Evolutionary conservation across 2,329 filamentous ascomycete species (phyloP), one percentile per base, ranked within the genome.

Genomic region (Cladosporium sp.): DNA sequence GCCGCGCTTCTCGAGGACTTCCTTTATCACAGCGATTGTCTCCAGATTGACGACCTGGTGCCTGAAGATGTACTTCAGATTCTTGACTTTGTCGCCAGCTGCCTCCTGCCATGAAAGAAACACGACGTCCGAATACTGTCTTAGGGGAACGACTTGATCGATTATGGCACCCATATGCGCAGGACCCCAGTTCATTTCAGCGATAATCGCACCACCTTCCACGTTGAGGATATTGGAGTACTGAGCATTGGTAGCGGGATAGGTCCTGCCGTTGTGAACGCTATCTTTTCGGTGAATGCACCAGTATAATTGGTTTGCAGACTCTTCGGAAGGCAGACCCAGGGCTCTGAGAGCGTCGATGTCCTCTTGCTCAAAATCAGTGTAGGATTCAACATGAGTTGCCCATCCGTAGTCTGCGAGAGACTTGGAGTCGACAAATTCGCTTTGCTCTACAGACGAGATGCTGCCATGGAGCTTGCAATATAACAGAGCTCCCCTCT

Each of bases 41-140:
- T 21, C 18, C 11, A 8, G 1, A 35, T 63, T 55, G 14, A 23
- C 3, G 50, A 63, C 31, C 5, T 26, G 26, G 16, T 40, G 23
- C 2, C 49, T 40, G 60, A 55, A 44, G 14, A 63, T 11, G 16
- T 55, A 63, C 16, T 46, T 63, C 33, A 63, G 16, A 12, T 26
- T 26, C 11, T 46, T 55, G 33, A 55, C 16, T 0, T 18, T 40
- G 23, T 52, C n/a, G 31, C 49, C 31, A 21, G 58, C 44, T 3
- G 46, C 5, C 31, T 64, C 26, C 21, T 63, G 65, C 40, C 58
- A 68, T 31, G 61, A 33, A n/a, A 70, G 65, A 33, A 65, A 70
- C 0, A 56, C 62, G 56, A 68, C 50, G 52, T 70, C 69, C 5
- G 68, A 69, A 64, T 65, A 70, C 14, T 66, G 67, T 16, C 3